A percentile compares a stretch with the other conserved stretches of the same genome.
Evolutionary conservation across 257 asterid species (phyloP).

Genomic region (Eustoma russellianum): DNA sequence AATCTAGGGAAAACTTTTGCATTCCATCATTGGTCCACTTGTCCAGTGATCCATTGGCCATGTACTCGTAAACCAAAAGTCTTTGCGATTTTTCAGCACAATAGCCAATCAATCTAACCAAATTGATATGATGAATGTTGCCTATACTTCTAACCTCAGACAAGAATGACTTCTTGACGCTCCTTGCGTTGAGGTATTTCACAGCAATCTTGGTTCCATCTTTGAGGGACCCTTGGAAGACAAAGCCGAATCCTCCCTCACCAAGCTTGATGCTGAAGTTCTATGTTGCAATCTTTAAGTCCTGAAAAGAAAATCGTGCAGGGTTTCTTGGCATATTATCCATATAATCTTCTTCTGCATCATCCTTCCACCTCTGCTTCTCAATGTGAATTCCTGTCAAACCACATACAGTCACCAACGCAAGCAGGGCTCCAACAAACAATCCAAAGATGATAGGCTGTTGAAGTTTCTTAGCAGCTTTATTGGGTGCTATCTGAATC

Average conservation of each 20-base stretch:
- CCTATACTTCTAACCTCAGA: constrained; percentile 26
- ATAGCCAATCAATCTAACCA: constrained; percentile 20
- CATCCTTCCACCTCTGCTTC: constrained; percentile 7
- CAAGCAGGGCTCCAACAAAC: background rate
- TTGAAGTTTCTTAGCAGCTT: background rate
- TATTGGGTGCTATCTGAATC: constrained; percentile 12
- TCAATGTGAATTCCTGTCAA: background rate
- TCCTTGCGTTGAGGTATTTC: constrained; percentile 19
- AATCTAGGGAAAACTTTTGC: constrained; percentile 8
- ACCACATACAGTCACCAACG: constrained; percentile 3
- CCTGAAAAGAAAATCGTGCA: constrained; percentile 18
- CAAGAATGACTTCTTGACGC: constrained; percentile 17
- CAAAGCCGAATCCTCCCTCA: constrained; percentile 23
- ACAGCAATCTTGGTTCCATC: constrained; percentile 25
- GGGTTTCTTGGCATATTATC: constrained; percentile 22
- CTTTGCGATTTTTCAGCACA: constrained; percentile 26
- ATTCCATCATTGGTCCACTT: constrained; percentile 15
- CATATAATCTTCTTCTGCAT: constrained; percentile 13
- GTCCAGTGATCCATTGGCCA: constrained; percentile 24
- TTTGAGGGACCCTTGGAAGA: constrained; percentile 16
- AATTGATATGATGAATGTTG: constrained; percentile 18
- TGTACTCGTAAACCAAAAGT: constrained; percentile 24
- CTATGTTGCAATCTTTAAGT: constrained; percentile 13
- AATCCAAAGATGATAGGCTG: constrained; percentile 8
- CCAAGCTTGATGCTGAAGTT: constrained; percentile 20